These are phyloP conservation scores for Imleria badia DNA, from an alignment of 768 basidiomycete species.

Conservation along the genomic window DNA sequence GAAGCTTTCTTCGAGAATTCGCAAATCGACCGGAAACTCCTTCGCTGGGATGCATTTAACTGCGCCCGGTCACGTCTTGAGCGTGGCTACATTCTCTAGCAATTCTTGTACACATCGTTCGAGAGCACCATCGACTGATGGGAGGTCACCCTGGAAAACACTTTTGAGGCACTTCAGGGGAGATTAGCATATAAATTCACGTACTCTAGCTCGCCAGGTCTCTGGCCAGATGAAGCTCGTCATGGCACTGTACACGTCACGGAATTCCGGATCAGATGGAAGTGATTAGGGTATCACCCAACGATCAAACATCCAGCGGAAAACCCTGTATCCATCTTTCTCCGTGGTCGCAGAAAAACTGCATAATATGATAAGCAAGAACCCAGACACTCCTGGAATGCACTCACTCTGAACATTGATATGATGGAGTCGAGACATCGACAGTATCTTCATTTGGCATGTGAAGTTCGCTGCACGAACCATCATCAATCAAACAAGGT, in stretches of 20 bases:
- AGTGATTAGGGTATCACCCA: too few relatives aligned
- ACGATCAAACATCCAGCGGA: too few relatives aligned
- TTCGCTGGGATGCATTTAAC: background rate
- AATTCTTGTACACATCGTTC: conserved; percentile 4
- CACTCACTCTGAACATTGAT: too few relatives aligned
- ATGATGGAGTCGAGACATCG: too few relatives aligned
- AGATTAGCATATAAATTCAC: background rate
- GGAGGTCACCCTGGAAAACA: conserved; percentile 1
- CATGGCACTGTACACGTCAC: background rate
- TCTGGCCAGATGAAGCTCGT: conserved; percentile 10
- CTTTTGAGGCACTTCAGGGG: background rate
- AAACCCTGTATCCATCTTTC: too few relatives aligned
- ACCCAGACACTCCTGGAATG: too few relatives aligned
- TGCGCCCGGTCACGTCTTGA: background rate
- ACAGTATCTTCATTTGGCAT: too few relatives aligned
- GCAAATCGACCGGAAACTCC: conserved; percentile 5
- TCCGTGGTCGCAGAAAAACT: too few relatives aligned
- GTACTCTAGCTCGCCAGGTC: conserved; percentile 1
- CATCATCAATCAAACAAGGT: too few relatives aligned
- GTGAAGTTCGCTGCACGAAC: too few relatives aligned
- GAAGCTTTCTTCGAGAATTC: conserved; percentile 4
- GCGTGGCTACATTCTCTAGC: background rate
- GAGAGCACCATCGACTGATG: conserved; percentile 8
- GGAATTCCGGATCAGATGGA: background rate
- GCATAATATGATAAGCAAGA: too few relatives aligned